phyloP scores from a whole-genome alignment of 257 asterid species.

The Mentha longifolia region DNA sequence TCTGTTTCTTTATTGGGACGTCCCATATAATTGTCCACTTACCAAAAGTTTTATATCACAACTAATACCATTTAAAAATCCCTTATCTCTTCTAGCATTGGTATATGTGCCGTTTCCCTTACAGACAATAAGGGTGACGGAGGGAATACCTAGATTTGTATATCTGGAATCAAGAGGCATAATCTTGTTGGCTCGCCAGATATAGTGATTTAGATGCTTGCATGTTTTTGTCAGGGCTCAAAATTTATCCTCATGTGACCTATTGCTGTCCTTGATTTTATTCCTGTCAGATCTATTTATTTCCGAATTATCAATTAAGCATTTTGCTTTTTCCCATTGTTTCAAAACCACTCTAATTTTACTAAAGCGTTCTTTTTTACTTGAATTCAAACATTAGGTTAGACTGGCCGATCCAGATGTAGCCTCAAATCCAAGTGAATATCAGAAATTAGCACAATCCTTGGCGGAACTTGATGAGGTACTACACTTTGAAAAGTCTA shows the following conservation, averaged over 20 bases:
- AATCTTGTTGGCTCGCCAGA: constrained; percentile 5
- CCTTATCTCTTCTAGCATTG: too few species aligned
- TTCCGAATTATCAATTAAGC: constrained; percentile 24
- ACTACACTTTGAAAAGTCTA: constrained; percentile 29
- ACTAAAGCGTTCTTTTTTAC: constrained; percentile 3
- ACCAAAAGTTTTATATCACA: too few species aligned
- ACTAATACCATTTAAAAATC: too few species aligned
- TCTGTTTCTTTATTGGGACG: too few species aligned
- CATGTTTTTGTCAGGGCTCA: constrained; percentile 12
- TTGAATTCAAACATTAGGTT: constrained; percentile 49
- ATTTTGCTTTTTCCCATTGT: constrained; percentile 20
- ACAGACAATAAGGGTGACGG: too few species aligned
- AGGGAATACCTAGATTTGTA: constrained; percentile 9
- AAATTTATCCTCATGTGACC: not conserved
- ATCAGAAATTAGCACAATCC: constrained; percentile 91
- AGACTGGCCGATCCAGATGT: constrained; percentile 96
- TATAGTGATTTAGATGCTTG: constrained; percentile 25
- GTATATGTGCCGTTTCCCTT: too few species aligned
- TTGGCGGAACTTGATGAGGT: constrained; percentile 97
- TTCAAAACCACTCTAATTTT: constrained; percentile 24
- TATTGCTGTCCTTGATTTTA: constrained; percentile 1
- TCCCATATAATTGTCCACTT: too few species aligned
- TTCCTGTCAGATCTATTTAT: constrained; percentile 19
- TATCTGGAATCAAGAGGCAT: constrained; percentile 7
- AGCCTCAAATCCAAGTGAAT: constrained; percentile 85